Percentiles rank a stretch among this genome's conserved stretches.
phyloP scores from a whole-genome alignment of 768 basidiomycete species.

The Lactifluus pinguis region DNA sequence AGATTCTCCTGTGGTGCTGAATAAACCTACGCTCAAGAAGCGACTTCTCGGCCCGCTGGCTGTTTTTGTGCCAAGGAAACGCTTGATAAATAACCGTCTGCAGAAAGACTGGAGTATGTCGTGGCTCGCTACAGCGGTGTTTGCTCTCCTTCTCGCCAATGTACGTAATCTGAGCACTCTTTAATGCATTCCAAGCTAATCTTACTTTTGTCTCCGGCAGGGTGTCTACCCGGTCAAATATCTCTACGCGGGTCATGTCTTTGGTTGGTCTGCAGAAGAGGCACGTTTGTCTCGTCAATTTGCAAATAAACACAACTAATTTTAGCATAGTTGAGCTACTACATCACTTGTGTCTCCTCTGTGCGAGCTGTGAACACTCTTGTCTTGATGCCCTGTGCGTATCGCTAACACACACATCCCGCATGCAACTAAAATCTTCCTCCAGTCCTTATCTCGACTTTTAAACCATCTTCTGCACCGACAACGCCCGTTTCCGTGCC shows the following conservation, averaged over 20 bases:
- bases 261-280: slow-evolving; percentile 56
- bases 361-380: slow-evolving; percentile 58
- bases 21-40: slow-evolving; percentile 23
- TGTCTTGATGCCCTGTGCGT: slow-evolving; percentile 58
- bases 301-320: neutral
- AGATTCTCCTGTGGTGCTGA: slow-evolving; percentile 30
- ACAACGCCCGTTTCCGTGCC: slow-evolving; percentile 2
- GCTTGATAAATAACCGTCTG: slow-evolving; percentile 32
- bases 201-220: slow-evolving; percentile 24
- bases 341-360: slow-evolving; percentile 62
- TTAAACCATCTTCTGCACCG: slow-evolving; percentile 37
- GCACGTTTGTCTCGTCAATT: slow-evolving; percentile 22
- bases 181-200: neutral
- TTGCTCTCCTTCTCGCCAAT: slow-evolving; percentile 53
- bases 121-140: slow-evolving; percentile 52
- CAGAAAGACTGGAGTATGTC: slow-evolving; percentile 63
- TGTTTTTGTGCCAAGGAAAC: slow-evolving; percentile 54
- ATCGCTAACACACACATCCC: neutral
- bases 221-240: slow-evolving; percentile 72
- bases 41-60: slow-evolving; percentile 55
- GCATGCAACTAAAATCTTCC: slow-evolving; percentile 27
- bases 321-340: slow-evolving; percentile 49
- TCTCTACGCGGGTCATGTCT: slow-evolving; percentile 66
- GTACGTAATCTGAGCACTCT: slow-evolving; percentile 32
- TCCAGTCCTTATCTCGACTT: slow-evolving; percentile 50